Conservation (phyloP, 495 filamentous ascomycete genomes). For the Letharia columbiana region DNA sequence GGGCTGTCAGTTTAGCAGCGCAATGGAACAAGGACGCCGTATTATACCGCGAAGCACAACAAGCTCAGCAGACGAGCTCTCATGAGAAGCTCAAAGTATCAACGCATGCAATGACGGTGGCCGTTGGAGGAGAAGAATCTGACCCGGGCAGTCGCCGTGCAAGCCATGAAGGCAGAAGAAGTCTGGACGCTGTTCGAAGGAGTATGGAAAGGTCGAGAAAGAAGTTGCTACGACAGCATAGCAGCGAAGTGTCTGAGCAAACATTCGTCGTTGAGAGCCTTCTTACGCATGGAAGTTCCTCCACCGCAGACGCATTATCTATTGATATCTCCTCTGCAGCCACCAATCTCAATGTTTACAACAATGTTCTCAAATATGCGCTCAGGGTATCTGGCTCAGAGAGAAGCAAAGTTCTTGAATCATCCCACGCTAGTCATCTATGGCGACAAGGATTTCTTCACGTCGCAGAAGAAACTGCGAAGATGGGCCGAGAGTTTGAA, state of each 20-base stretch:
- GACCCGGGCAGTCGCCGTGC: conserved; percentile 12
- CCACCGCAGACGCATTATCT: conserved; percentile 52
- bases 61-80: conserved; percentile 13
- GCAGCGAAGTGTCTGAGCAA: conserved; percentile 1
- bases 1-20: conserved; percentile 54
- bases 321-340: conserved; percentile 70
- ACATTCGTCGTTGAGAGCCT: conserved; percentile 6
- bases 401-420: conserved; percentile 39
- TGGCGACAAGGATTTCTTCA: conserved; percentile 72
- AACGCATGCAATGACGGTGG: conserved; percentile 10
- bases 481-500: conserved; percentile 59
- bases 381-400: conserved; percentile 21
- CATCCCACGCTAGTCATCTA: conserved; percentile 65
- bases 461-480: conserved; percentile 56
- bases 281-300: conserved; percentile 15
- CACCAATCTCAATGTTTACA: conserved; percentile 49
- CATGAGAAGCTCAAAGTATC: conserved; percentile 3
- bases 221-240: conserved; percentile 6
- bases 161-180: conserved; percentile 22
- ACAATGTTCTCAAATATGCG: conserved; percentile 44
- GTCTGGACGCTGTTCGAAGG: conserved; percentile 24
- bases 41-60: conserved; percentile 26
- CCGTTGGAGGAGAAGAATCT: conserved; percentile 24
- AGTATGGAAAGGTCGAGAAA: conserved; percentile 21
- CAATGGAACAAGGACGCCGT: conserved; percentile 39